A percentile compares a stretch with the other conserved stretches of the same genome.
Evolutionary conservation across 768 basidiomycete species (phyloP).

Genomic region (Lactarius psammicola): DNA sequence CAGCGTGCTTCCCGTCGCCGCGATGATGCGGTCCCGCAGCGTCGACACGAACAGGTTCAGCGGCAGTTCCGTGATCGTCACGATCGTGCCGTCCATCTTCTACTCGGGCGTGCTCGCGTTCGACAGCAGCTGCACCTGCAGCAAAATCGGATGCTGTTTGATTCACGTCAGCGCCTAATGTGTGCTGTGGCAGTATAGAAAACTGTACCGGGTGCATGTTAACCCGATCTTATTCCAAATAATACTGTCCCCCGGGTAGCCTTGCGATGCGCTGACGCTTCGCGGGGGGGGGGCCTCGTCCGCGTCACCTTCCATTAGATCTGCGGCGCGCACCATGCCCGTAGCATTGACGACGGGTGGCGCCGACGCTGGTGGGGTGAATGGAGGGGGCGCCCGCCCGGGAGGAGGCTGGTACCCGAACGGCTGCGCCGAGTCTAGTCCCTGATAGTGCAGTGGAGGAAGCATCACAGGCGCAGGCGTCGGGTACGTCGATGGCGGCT

Average conservation of each 20-base stretch:
- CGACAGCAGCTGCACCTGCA: conserved; percentile 79
- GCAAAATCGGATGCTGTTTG: conserved; percentile 74
- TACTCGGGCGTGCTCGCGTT: conserved; percentile 86
- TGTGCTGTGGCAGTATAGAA: conserved; percentile 11
- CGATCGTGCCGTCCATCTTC: conserved; percentile 81
- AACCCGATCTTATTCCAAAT: conserved; percentile 89
- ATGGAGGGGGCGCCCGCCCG: conserved; percentile 39
- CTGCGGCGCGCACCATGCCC: conserved; percentile 75
- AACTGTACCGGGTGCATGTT: conserved; percentile 77
- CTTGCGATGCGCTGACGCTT: conserved; percentile 88
- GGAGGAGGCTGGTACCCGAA: conserved; percentile 73
- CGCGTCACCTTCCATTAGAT: conserved; percentile 69
- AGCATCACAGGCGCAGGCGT: conserved; percentile 65
- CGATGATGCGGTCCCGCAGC: conserved; percentile 83
- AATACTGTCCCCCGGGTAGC: conserved; percentile 77
- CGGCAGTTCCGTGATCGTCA: conserved; percentile 79
- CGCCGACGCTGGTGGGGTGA: conserved; percentile 54
- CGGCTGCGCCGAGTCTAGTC: conserved; percentile 69
- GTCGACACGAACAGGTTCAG: conserved; percentile 84
- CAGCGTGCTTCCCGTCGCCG: conserved; percentile 73
- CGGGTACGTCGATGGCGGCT: conserved; percentile 74
- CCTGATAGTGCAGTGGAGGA: conserved; percentile 83
- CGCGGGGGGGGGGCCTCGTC: conserved; percentile 73
- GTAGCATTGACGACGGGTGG: conserved; percentile 48
- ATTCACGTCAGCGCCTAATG: not conserved